Evolutionary conservation across 768 basidiomycete genomes (phyloP), one percentile per base, ranked within the genome.

Genomic region (Suillus variegatus): DNA sequence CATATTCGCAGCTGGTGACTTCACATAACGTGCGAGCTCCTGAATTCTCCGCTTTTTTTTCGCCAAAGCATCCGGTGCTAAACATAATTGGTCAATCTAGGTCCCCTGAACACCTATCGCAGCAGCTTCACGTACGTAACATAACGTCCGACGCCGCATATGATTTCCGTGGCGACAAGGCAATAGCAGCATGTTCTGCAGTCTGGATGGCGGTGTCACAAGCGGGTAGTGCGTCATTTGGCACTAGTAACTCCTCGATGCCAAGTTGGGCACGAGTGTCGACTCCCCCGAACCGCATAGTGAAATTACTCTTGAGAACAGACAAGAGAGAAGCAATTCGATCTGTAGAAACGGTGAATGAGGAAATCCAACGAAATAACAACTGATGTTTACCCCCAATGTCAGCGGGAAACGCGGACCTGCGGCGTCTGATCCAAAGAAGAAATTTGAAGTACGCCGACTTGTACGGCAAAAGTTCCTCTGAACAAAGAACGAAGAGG

Each of bases 371-470:
- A 28, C 49, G 44, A 35, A 13, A 20, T n/a, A 22, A 13, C 40
- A 2, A 32, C 18, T 60, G 38, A 64, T 64, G 12, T 65, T 56
- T 74, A 69, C 76, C 76, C 63, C 60, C 70, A 5, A 78, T 66
- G 13, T 78, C 77, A 0, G 60, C 14, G 13, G 61, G 55, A 67
- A 76, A 77, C 40, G 64, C 67, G 16, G 61, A 51, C 36, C 76
- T 71, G 43, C 79, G 81, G 52, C 74, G 73, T 66, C 79, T 74
- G 14, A 84, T 70, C 68, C 81, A 73, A 43, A 77, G 74, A 46
- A 88, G 76, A 61, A 86, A 72, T 65, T 79, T 80, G 70, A 84
- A 79, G 73, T 87, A 88, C 12, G 79, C 80, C 44, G 74, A 70
- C 75, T 86, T 87, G 75, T 80, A 78, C 16, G 75, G 77, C 44